Evolutionary conservation across 2,329 filamentous ascomycete genomes (phyloP).

Genomic region (Thelonectria rubi): DNA sequence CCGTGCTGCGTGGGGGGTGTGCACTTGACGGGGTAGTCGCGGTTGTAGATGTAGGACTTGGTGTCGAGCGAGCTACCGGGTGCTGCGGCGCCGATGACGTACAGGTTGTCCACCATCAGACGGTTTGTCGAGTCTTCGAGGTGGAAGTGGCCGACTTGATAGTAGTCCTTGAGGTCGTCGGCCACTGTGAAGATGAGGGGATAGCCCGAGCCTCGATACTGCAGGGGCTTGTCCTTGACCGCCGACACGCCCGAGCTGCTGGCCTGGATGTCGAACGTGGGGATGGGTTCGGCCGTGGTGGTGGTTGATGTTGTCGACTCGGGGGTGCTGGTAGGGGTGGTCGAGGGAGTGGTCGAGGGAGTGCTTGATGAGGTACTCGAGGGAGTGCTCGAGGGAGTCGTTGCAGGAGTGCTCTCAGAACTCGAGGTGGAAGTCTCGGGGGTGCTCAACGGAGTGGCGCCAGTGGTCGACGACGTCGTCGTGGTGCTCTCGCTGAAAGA

Average conservation of each 20-base stretch:
- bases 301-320: neutral
- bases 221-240: neutral
- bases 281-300: neutral
- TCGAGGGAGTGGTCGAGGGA: neutral
- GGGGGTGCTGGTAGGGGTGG: neutral
- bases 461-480: no score
- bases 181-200: neutral
- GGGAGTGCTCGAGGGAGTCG: no score
- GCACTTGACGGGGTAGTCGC: neutral
- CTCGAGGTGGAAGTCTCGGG: no score
- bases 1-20: neutral
- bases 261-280: neutral
- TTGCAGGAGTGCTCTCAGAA: no score
- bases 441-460: no score
- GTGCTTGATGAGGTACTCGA: slow-evolving; percentile 2
- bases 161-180: neutral
- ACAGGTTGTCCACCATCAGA: neutral
- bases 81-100: neutral
- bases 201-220: neutral
- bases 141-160: neutral
- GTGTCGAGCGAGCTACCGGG: neutral
- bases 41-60: neutral
- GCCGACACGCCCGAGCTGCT: neutral
- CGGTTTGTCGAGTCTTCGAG: neutral
- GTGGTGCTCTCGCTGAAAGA: no score